Evolutionary conservation across 176 grass and related monocot species (phyloP), one percentile per base, ranked within the genome.

Genomic region (Triticum urartu): DNA sequence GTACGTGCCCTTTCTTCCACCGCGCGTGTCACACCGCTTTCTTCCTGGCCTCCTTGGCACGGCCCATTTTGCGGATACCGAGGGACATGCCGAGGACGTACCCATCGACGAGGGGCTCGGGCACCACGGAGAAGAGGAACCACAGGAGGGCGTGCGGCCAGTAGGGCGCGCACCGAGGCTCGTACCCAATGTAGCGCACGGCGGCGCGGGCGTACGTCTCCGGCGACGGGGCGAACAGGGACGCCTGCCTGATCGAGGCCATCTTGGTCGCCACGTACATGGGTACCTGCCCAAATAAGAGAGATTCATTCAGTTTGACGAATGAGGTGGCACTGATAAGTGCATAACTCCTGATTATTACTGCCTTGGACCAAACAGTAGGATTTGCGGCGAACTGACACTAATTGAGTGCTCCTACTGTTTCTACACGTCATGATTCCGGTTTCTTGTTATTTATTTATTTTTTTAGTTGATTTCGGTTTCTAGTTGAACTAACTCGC

Each of bases 241-340:
- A 91, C 28, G 92, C 85, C 63, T 82, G 54, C 68, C 38, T 84
- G 82, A 90, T 85, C 3, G 88, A 86, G 54, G 93, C 61, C 92
- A 97, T 84, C 90, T 92, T 97, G 18, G 95, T 97, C 50, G 92
- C 92, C 76, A 89, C 95, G 15, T 93, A 92, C 75, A 92, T 36
- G 40, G 92, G 95, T 5, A 88, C 91, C 95, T 97, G 84, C 3
- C 7, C 20, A 60, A 3, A 32, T 9, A 0, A 32, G 24, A 6
- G 38, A 73, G n/a, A 26, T n/a, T 14, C 10, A n/a, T 39, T 70
- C 68, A 70, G 33, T 36, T 20, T 8, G 54, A 59, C 7, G 6
- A 3, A 58, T 58, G 52, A 58, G 2, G 17, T 56, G 5, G 8
- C 15, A 56, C 17, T 20, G 14, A 52, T 52, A 56, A 18, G 52